Percentiles rank a stretch among this genome's conserved stretches.
Conservation (phyloP, 495 filamentous ascomycete genomes). For the Hyaloscypha hepaticicola region DNA sequence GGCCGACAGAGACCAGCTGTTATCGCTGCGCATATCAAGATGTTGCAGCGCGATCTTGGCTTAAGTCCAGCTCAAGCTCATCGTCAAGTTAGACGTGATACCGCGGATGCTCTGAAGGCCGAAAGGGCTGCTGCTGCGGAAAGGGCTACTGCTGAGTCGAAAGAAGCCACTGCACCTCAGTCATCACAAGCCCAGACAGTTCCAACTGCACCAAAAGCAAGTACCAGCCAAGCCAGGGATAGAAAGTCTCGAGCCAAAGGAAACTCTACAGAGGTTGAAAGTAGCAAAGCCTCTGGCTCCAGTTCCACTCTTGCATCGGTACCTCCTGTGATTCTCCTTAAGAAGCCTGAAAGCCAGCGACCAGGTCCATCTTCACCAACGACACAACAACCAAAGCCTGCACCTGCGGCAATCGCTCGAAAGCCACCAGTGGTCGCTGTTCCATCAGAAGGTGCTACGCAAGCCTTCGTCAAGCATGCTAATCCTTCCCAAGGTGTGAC, state of each 20-base stretch:
- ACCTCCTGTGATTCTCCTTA: constrained; percentile 30
- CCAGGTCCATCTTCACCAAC: constrained; percentile 27
- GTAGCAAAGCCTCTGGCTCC: constrained; percentile 27
- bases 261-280: constrained; percentile 6
- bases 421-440: constrained; percentile 22
- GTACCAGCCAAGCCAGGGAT: constrained; percentile 11
- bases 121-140: constrained; percentile 27
- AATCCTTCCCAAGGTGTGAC: constrained; percentile 90
- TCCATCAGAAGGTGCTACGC: constrained; percentile 56
- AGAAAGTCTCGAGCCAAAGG: constrained; percentile 24
- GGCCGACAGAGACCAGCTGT: constrained; percentile 65
- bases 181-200: constrained; percentile 30
- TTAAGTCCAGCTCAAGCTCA: constrained; percentile 63
- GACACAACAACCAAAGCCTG: constrained; percentile 31
- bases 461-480: constrained; percentile 92
- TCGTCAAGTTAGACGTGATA: constrained; percentile 50
- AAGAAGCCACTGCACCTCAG: constrained; percentile 35
- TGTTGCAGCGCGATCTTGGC: constrained; percentile 87
- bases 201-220: constrained; percentile 30
- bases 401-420: constrained; percentile 25
- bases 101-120: constrained; percentile 45
- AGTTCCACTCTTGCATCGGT: constrained; percentile 12
- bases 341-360: constrained; percentile 34
- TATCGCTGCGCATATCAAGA: constrained; percentile 73
- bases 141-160: constrained; percentile 40